These are phyloP conservation scores for Elsinoe batatas DNA, from an alignment of 2,329 filamentous ascomycete genomes.

Conservation along the genomic window DNA sequence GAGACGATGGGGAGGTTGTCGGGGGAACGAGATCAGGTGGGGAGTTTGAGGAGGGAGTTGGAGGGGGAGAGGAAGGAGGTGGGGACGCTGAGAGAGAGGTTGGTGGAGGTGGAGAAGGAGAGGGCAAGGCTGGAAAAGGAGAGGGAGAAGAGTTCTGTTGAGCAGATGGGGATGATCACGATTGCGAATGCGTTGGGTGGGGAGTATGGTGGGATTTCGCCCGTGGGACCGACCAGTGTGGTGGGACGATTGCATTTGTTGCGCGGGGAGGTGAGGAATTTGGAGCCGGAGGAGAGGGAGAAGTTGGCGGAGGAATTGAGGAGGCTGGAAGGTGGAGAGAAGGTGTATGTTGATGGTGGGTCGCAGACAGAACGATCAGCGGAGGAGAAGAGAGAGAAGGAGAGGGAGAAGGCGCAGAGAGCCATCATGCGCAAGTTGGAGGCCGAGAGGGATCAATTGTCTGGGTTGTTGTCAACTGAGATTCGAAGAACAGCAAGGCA, in stretches of 20 bases:
- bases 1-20: neutral
- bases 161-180: constrained; percentile 10
- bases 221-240: neutral
- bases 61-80: constrained; percentile 2
- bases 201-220: constrained; percentile 2
- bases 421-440: constrained; percentile 17
- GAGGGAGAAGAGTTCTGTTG: neutral
- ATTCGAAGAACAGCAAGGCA: constrained; percentile 1
- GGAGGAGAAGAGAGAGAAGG: constrained; percentile 1
- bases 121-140: neutral
- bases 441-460: constrained; percentile 17
- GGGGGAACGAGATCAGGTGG: neutral
- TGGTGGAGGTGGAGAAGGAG: neutral
- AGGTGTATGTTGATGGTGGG: neutral
- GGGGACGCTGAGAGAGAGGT: neutral
- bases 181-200: constrained; percentile 9
- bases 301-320: neutral
- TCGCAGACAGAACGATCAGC: neutral
- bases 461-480: constrained; percentile 1
- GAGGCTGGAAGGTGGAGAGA: neutral
- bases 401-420: neutral
- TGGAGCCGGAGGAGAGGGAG: constrained; percentile 1
- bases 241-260: constrained; percentile 3
- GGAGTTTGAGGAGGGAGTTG: neutral
- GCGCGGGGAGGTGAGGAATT: neutral